Evolutionary conservation across 306 rosid genomes (phyloP), one percentile per base, ranked within the genome.

Genomic region (Crotalaria pallida): DNA sequence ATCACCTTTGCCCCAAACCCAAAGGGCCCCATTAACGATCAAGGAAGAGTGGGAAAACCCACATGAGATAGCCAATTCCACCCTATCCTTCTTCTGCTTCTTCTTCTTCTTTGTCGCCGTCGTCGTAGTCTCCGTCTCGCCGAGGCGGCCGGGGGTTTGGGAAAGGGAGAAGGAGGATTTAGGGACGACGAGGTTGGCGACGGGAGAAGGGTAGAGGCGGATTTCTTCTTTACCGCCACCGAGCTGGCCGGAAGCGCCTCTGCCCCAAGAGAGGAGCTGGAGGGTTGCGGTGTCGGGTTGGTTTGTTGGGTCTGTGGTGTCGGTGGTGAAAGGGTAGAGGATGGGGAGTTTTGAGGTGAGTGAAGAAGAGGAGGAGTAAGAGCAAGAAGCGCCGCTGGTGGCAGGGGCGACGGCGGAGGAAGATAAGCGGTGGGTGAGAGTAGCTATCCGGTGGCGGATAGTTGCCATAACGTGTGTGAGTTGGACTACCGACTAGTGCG

Each of bases 1-100:
- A 44, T 94, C 98, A 2, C 98, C 98, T 80, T 94, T 94, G 17
- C 98, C 97, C 98, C 98, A 94, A 81, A 91, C 72, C 97, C 97
- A 88, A 56, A 84, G 76, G 18, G 74, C 69, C 8, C 92, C 95
- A 77, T 87, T 75, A 4, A 83, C 92, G 13, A 88, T 48, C 61
- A 94, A 56, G 5, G 89, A 80, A 11, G 98, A 94, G 72, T 94
- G 98, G 74, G 90, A 94, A 45, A 94, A 83, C 69, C 98, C 98
- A 82, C 98, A 94, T 0, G 94, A 94, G 69, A 94, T 65, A 6
- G 95, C 97, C 58, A 88, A 75, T 82, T 91, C 86, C 12, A 86
- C 69, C 1, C 23, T 15, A 36, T 23, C n/a, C n/a, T n/a, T n/a
- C n/a, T n/a, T n/a, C n/a, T n/a, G n/a, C n/a, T n/a, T 49, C 18